phyloP scores from a whole-genome alignment of 106 monocot species.

The Dioscorea zingiberensis region DNA sequence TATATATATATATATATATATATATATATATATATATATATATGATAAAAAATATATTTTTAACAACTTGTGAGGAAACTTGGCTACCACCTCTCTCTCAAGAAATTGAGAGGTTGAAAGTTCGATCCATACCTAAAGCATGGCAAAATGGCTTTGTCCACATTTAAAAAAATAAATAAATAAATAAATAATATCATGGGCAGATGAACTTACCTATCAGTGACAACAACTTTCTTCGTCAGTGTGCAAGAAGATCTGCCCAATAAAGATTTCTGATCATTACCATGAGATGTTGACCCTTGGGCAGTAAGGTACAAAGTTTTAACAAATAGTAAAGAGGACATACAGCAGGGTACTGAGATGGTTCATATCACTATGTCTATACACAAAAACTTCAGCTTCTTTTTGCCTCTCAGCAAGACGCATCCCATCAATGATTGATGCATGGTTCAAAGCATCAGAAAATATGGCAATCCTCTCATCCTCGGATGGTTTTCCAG shows the following conservation, averaged over 20 bases:
- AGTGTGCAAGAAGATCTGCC: conserved; percentile 64
- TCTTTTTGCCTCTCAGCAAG: conserved; percentile 52
- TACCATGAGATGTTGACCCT: neutral
- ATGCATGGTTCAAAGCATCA: conserved; percentile 95
- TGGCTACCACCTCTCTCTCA: too few species aligned
- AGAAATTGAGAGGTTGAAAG: too few species aligned
- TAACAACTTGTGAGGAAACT: too few species aligned
- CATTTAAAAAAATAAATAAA: neutral
- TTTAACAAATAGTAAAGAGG: neutral
- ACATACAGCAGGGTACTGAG: conserved; percentile 78
- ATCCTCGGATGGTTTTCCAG: conserved; percentile 36
- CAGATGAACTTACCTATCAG: conserved; percentile 60
- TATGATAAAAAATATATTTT: too few species aligned
- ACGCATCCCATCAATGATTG: conserved; percentile 87
- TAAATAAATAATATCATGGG: too few species aligned
- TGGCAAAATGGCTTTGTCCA: too few species aligned
- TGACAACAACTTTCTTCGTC: conserved; percentile 82
- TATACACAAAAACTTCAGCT: conserved; percentile 65
- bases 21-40: too few species aligned
- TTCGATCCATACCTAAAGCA: neutral
- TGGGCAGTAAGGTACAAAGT: neutral
- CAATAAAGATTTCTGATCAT: conserved; percentile 1
- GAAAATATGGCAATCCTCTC: conserved; percentile 87
- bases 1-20: too few species aligned
- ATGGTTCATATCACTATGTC: conserved; percentile 71